Base-by-base conservation (phyloP, 495 filamentous ascomycete genomes). In the Penicillium lividum region DNA sequence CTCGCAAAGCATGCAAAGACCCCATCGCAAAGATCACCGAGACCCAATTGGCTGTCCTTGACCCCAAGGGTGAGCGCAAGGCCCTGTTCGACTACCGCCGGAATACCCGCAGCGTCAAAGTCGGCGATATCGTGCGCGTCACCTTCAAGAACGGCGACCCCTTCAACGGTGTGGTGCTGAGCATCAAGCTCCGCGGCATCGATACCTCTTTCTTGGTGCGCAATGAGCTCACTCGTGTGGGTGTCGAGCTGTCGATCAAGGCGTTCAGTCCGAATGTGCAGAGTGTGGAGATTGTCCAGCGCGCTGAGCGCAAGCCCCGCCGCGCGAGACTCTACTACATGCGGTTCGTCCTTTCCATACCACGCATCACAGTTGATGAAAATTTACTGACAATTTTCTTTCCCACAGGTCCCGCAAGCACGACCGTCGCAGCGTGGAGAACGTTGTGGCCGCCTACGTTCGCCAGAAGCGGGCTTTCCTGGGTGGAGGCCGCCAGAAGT, bases 231-330 rank as follows among this genome's bases (percentile, higher is more conserved):
- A 87, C 86, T 44, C 81, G 88, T 53, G 84, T 94, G 6, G 90
- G 91, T 47, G 92, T 97, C n/a, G 94, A 99, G 84, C 92, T 97
- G 91, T 97, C 91, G 83, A 90, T 87, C 69, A 99, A 98, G 83
- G 78, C 96, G 51, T 98, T 91, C 77, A 87, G 82, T 61, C 92
- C 92, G 58, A 90, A 89, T 70, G 87, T 98, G 50, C 82, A 89
- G 65, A 90, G 90, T 56, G 89, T 99, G 66, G 95, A 99, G 77
- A 87, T 99, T 61, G 89, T 98, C 72, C 88, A 96, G 85, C 81
- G 93, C 53, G 81, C 81, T 54, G 79, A 81, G 73, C 92, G 89
- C 86, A 83, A 91, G 73, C 89, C 90, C 55, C 88, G 94, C 69
- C 86, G 95, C 68, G 94, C 93, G 22, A 80, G 91, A 59, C 80